Evolutionary conservation across 495 filamentous ascomycete species (phyloP), one percentile per base, ranked within the genome.

Genomic region (Aspergillus egyptiacus): DNA sequence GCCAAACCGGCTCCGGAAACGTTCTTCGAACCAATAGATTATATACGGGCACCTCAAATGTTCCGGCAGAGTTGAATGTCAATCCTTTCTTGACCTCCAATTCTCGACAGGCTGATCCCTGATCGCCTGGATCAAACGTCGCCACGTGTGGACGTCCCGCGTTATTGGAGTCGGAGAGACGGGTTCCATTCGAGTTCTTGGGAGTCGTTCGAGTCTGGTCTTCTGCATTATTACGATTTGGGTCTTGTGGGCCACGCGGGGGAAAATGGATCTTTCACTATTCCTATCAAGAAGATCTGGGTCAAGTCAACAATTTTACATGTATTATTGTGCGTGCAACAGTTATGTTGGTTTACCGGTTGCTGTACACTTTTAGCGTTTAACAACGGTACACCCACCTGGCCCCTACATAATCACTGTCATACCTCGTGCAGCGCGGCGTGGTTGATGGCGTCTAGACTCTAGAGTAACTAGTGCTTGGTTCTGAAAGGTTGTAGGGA

Each of bases 1-100:
- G 55, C 66, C 71, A 43, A 73, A 73, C 55, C 61, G 71, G 31
- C 54, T 71, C 51, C 50, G 72, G 52, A 69, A 68, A 60, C 64
- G 69, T 36, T 56, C 51, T 38, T 33, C 28, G 24, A 62, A 59
- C 40, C 41, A 55, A 37, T 61, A 57, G 37, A 45, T 15, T 32
- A 2, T 19, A 10, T 31, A 19, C 30, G 9, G 5, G 8, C 28
- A 3, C 9, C 19, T 27, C 13, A 13, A 2, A 22, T 15, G 22
- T 30, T 27, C 24, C 7, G 13, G 25, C 15, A 20, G 27, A 49
- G 30, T 5, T 44, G 24, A 24, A 37, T 32, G 22, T 38, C 34
- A 28, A 28, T 19, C 5, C 38, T 18, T 17, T 25, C 15, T 13
- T 27, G 27, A 5, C 8, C 3, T 19, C 28, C 2, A 14, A 17